Conservation (phyloP, 2,329 filamentous ascomycete species). For the Alternaria atra region DNA sequence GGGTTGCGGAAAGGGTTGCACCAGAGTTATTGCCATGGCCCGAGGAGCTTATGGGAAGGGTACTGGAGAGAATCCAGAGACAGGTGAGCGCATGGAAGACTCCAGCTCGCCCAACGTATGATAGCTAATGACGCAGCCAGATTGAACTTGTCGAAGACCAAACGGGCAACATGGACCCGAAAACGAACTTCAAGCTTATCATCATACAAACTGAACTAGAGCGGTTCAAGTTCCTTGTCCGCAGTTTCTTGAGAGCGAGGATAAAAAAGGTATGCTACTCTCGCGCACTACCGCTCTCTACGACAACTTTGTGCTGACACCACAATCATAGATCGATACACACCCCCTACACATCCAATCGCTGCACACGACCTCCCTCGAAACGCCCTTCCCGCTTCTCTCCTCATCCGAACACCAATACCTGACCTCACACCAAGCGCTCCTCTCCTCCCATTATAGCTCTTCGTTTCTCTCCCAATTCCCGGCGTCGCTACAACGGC, state of each 20-base stretch:
- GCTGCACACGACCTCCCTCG: conserved; percentile 56
- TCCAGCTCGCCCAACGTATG: background rate
- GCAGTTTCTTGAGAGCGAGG: conserved; percentile 82
- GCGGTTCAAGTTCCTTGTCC: conserved; percentile 88
- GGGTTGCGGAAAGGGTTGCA: conserved; percentile 89
- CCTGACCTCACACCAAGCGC: conserved; percentile 81
- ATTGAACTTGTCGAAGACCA: conserved; percentile 63
- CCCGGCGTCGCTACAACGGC: conserved; percentile 77
- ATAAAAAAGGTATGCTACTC: conserved; percentile 75
- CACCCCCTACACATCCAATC: conserved; percentile 77
- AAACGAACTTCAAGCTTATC: conserved; percentile 90
- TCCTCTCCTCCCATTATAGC: conserved; percentile 85
- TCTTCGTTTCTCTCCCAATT: conserved; percentile 86
- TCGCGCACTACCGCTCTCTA: no score
- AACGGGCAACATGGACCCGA: conserved; percentile 86
- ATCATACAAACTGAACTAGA: conserved; percentile 97
- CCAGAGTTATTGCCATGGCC: conserved; percentile 88
- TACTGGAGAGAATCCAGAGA: conserved; percentile 66
- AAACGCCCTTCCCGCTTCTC: conserved; percentile 61
- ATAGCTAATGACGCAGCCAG: conserved; percentile 47
- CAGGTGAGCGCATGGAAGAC: conserved; percentile 40
- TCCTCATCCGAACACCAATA: conserved; percentile 83
- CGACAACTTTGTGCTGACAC: conserved; percentile 8
- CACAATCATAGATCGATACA: conserved; percentile 70
- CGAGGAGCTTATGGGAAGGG: conserved; percentile 79